These are phyloP conservation scores for Talaromyces amestolkiae DNA, from an alignment of 2,329 filamentous ascomycete species.

Conservation along the genomic window DNA sequence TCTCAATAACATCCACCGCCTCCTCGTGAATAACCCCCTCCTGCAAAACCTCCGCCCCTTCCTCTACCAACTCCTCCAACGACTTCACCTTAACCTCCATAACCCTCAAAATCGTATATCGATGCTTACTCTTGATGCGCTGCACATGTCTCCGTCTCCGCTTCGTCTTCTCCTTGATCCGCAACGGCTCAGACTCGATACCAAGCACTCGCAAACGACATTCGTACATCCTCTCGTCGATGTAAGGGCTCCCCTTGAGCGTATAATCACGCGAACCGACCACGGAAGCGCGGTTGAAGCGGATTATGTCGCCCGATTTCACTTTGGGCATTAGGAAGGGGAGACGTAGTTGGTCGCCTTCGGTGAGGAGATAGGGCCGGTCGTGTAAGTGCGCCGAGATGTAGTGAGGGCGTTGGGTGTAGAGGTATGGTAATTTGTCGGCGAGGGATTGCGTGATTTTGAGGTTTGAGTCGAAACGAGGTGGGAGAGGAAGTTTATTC, in stretches of 20 bases:
- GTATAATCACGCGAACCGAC: conserved; percentile 90
- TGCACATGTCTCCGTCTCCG: conserved; percentile 66
- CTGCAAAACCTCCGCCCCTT: conserved; percentile 40
- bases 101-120: conserved; percentile 81
- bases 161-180: conserved; percentile 79
- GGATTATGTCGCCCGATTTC: conserved; percentile 76
- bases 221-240: conserved; percentile 80
- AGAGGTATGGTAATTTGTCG: conserved; percentile 44
- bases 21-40: conserved; percentile 19
- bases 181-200: conserved; percentile 74
- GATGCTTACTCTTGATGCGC: conserved; percentile 83
- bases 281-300: conserved; percentile 78
- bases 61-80: conserved; percentile 52
- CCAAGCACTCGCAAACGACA: conserved; percentile 83
- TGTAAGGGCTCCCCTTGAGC: conserved; percentile 73
- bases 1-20: conserved; percentile 16
- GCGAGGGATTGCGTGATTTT: conserved; percentile 44
- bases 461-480: conserved; percentile 38
- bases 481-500: conserved; percentile 37
- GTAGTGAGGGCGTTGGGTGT: conserved; percentile 47
- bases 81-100: conserved; percentile 71
- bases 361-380: conserved; percentile 51
- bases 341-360: conserved; percentile 71
- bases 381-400: conserved; percentile 49
- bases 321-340: conserved; percentile 77